Percentiles rank a stretch among this genome's conserved stretches.
These are phyloP conservation scores for Elongisporangium senticosum DNA, from an alignment of 352 stramenopile species.

Conservation along the genomic window DNA sequence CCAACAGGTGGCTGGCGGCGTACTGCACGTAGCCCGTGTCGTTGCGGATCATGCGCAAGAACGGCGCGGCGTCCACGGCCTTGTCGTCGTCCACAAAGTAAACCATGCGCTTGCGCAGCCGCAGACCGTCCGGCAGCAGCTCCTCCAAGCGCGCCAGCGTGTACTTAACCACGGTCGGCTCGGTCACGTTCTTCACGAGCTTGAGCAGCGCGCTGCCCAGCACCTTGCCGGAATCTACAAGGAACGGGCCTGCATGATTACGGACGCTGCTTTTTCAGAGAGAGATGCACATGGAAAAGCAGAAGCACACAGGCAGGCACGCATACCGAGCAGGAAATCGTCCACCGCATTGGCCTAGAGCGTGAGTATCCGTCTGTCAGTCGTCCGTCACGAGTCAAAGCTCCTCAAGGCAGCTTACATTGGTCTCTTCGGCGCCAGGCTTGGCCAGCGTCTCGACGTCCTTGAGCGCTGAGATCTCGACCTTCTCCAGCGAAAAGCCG, in stretches of 20 bases:
- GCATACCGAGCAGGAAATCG: conserved; percentile 54
- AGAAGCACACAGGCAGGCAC: background rate
- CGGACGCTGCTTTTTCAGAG: background rate
- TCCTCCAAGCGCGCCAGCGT: conserved; percentile 84
- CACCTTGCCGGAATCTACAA: conserved; percentile 50
- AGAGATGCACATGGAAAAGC: background rate
- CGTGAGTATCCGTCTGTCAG: conserved; percentile 13
- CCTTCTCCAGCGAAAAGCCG: conserved; percentile 80
- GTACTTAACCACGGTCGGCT: conserved; percentile 84
- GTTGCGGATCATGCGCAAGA: conserved; percentile 79
- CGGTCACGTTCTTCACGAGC: conserved; percentile 85
- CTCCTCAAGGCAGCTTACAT: conserved; percentile 25
- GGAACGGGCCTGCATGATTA: background rate
- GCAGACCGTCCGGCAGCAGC: conserved; percentile 72
- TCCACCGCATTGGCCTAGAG: conserved; percentile 61
- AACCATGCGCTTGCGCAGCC: conserved; percentile 66
- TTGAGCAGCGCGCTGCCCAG: conserved; percentile 71
- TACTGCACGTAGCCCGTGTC: conserved; percentile 85
- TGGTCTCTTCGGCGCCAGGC: conserved; percentile 46
- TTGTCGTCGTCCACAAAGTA: conserved; percentile 79
- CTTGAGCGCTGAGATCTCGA: conserved; percentile 81
- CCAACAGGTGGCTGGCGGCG: conserved; percentile 67
- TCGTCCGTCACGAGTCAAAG: background rate
- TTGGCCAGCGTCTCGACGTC: conserved; percentile 78
- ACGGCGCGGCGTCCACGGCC: conserved; percentile 68